Evolutionary conservation across 1,284 basidiomycete species (phyloP), one percentile per base, ranked within the genome.

Genomic region (Trichosporon coremiiforme): DNA sequence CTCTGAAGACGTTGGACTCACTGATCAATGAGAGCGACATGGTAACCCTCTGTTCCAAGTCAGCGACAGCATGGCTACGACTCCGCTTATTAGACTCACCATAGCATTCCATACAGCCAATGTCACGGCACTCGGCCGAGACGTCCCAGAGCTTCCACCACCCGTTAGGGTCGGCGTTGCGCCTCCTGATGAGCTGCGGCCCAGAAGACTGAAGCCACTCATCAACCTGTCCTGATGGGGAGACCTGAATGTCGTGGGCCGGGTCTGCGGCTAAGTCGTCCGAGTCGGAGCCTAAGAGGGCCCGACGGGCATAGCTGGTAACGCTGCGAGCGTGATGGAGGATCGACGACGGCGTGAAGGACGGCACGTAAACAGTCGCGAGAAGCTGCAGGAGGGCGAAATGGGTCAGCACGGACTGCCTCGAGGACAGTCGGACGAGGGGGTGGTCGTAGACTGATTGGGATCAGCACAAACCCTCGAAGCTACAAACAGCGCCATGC

Each of bases 111-210:
- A 83, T 80, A 55, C 75, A 78, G 15, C 82, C 82, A 63, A 84
- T 77, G 68, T 83, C 82, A 17, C 68, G 71, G 69, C 80, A 82
- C 53, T 82, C 80, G 3, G 79, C 79, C 4, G 75, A 74, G 13
- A 84, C 77, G 66, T 80, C 78, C 80, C 80, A 83, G 4, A 80
- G 66, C 45, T 77, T 78, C 79, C 80, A 83, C 82, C 80, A 82
- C 0, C 73, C 74, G 41, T 65, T 60, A 36, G 45, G 29, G 62
- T 60, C 57, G 31, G 31, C 33, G 31, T 71, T 63, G 50, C 60
- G 66, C 33, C 67, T 50, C 57, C 31, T 6, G 36, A 68, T 65
- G n/a, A 66, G 64, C 8, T 63, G 29, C 12, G 68, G 65, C 4
- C 66, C 72, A 9, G 68, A 68, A 1, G 72, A 64, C 12, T 71